phyloP scores from a whole-genome alignment of 371 early-diverging fungal species.

The Globomyces sp. region DNA sequence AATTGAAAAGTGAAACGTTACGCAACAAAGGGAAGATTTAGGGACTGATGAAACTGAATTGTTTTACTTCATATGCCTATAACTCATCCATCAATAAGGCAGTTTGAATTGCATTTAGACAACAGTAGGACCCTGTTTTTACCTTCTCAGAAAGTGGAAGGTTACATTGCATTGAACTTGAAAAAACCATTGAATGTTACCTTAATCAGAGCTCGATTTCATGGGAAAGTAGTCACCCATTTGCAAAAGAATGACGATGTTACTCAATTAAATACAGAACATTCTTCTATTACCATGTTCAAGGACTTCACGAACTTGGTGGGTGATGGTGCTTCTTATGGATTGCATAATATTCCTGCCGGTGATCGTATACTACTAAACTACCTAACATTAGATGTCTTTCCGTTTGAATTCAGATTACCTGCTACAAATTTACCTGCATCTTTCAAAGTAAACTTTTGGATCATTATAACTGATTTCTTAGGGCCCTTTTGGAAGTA shows the following conservation, averaged over 20 bases:
- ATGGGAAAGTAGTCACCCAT: constrained; percentile 12
- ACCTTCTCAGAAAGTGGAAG: constrained; percentile 15
- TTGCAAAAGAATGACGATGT: constrained; percentile 13
- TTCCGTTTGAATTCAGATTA: constrained; percentile 38
- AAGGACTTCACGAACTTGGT: constrained; percentile 16
- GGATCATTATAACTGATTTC: neutral
- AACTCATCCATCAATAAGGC: too few species aligned
- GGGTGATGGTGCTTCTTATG: neutral
- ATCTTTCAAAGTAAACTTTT: constrained; percentile 20
- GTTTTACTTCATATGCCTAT: too few species aligned
- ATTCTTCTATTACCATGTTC: constrained; percentile 15
- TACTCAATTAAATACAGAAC: constrained; percentile 3
- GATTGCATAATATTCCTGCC: neutral
- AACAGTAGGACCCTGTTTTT: constrained; percentile 12
- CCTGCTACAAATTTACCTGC: constrained; percentile 35
- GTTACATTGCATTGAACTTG: neutral
- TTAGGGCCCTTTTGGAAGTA: constrained; percentile 3
- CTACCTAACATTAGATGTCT: neutral
- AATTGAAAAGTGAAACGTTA: too few species aligned
- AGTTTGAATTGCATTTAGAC: constrained; percentile 14
- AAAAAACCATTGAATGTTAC: neutral
- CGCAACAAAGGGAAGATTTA: too few species aligned
- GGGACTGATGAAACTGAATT: too few species aligned
- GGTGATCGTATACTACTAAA: neutral
- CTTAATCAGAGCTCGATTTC: neutral